A percentile compares a stretch with the other conserved stretches of the same genome.
phyloP scores from a whole-genome alignment of 805 yeast species.

The Metschnikowia baotianmanensis region DNA sequence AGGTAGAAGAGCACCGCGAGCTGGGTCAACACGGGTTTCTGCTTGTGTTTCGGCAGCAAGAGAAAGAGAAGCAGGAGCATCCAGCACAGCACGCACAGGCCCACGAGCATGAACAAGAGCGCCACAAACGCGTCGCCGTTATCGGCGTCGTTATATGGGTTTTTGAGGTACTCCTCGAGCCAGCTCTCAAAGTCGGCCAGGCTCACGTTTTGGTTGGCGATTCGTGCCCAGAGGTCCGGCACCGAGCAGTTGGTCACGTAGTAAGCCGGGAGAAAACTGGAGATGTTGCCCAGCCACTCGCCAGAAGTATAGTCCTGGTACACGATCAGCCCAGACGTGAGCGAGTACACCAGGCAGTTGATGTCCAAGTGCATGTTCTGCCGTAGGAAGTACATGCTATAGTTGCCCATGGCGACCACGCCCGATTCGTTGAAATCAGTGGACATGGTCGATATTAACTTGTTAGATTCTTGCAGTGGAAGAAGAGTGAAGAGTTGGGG shows the following conservation, averaged over 20 bases:
- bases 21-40: conserved; percentile 57
- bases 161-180: conserved; percentile 12
- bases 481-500: not conserved
- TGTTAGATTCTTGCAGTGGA: too few relatives aligned
- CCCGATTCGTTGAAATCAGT: not conserved
- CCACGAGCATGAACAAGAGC: conserved; percentile 51
- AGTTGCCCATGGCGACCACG: conserved; percentile 18
- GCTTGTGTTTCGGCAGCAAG: conserved; percentile 47
- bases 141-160: conserved; percentile 30
- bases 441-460: too few relatives aligned
- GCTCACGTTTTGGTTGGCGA: conserved; percentile 17
- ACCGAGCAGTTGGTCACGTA: conserved; percentile 48
- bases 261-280: conserved; percentile 38
- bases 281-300: conserved; percentile 13
- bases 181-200: conserved; percentile 13
- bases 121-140: conserved; percentile 44
- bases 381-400: conserved; percentile 19
- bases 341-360: conserved; percentile 40
- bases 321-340: conserved; percentile 32
- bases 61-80: conserved; percentile 58
- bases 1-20: conserved; percentile 59
- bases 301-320: conserved; percentile 22
- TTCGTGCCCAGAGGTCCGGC: conserved; percentile 31
- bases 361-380: conserved; percentile 28
- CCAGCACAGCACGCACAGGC: conserved; percentile 65